These are phyloP conservation scores for Clitoria ternatea DNA, from an alignment of 306 rosid genomes.

Conservation along the genomic window DNA sequence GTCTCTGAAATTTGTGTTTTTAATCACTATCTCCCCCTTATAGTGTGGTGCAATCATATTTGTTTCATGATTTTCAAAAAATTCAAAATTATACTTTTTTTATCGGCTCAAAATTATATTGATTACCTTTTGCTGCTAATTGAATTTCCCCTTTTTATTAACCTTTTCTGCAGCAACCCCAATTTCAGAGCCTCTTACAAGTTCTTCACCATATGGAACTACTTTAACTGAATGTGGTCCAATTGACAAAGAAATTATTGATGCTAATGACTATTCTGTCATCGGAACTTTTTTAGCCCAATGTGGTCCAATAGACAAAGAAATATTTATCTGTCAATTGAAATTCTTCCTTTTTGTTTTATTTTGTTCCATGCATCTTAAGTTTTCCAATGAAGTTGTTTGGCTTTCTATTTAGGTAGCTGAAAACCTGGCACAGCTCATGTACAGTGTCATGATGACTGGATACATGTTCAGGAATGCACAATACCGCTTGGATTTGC, in stretches of 20 bases:
- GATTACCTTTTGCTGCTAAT: background rate
- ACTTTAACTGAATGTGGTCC: background rate
- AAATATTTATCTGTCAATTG: slow-evolving; percentile 4
- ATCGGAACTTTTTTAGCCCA: background rate
- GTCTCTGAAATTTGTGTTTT: slow-evolving; percentile 4
- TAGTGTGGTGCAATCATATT: background rate
- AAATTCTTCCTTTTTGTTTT: slow-evolving; percentile 2
- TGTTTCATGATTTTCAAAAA: background rate
- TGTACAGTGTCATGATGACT: slow-evolving; percentile 98
- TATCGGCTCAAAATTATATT: background rate
- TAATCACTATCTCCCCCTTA: background rate
- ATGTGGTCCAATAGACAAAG: slow-evolving; percentile 6
- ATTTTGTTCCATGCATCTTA: background rate
- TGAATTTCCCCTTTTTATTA: background rate
- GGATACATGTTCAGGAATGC: slow-evolving; percentile 98
- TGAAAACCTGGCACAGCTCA: slow-evolving; percentile 96
- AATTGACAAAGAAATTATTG: background rate
- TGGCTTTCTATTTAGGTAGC: slow-evolving; percentile 67
- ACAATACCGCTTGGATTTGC: slow-evolving; percentile 88
- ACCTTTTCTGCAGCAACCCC: background rate
- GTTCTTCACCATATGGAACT: background rate
- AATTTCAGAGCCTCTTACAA: background rate
- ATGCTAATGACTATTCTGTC: background rate
- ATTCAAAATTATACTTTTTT: background rate
- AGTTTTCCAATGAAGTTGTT: slow-evolving; percentile 21